A percentile compares a stretch with the other conserved stretches of the same genome.
phyloP scores from a whole-genome alignment of 495 filamentous ascomycete species.

The Podospora bellae-mahoneyi region DNA sequence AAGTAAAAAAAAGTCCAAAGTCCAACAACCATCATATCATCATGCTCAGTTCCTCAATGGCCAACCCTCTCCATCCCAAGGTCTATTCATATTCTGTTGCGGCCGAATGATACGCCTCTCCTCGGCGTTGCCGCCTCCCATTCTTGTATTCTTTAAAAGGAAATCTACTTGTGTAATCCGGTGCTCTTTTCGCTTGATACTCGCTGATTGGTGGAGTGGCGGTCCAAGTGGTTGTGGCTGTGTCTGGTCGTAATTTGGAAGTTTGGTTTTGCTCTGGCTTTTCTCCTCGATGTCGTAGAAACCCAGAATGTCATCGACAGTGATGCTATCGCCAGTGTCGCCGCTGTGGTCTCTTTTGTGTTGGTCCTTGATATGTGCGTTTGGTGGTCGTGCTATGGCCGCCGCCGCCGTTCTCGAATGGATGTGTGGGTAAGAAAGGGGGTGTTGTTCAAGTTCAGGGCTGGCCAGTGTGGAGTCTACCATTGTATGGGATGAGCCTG shows the following conservation, averaged over 20 bases:
- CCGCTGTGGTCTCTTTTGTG: constrained; percentile 17
- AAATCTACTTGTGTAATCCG: not conserved
- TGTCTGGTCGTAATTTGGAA: not conserved
- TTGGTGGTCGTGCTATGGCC: constrained; percentile 7
- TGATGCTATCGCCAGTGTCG: constrained; percentile 23
- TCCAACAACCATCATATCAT: not conserved
- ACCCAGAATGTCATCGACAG: constrained; percentile 36
- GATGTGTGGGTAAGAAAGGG: constrained; percentile 5
- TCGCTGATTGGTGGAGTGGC: not conserved
- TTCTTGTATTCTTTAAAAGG: not conserved
- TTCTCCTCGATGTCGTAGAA: constrained; percentile 27
- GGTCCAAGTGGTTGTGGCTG: not conserved
- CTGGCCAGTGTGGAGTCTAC: constrained; percentile 20
- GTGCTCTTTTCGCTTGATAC: not conserved
- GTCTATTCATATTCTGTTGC: not conserved
- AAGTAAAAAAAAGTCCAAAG: not conserved
- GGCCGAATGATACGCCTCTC: not conserved
- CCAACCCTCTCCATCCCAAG: not conserved
- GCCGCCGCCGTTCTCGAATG: constrained; percentile 11
- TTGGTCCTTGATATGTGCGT: constrained; percentile 9
- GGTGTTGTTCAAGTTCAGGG: not conserved
- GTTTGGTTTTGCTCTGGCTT: constrained; percentile 14
- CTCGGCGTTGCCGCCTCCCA: not conserved
- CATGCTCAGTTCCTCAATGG: not conserved
- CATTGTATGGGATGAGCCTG: constrained; percentile 22